Evolutionary conservation across 2,329 filamentous ascomycete genomes (phyloP).

Genomic region (Monosporascus sp.): DNA sequence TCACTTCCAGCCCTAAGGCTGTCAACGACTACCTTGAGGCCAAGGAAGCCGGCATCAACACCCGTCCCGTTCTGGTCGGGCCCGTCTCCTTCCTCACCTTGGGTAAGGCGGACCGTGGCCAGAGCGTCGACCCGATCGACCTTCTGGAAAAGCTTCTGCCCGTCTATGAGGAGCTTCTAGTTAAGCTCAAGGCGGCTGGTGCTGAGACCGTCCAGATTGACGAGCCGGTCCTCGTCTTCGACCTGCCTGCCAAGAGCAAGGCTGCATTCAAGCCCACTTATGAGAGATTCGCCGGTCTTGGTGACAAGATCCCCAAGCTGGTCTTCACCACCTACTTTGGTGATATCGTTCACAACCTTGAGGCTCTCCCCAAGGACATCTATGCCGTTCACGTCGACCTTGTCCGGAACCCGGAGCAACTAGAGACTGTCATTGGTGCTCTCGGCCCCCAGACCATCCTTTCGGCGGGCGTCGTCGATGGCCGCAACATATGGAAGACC

Average conservation of each 20-base stretch:
- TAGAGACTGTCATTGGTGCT: conserved; percentile 75
- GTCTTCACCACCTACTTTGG: conserved; percentile 97
- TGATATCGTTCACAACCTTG: conserved; percentile 98
- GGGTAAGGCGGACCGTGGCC: conserved; percentile 95
- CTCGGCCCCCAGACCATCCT: conserved; percentile 86
- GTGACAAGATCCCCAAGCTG: conserved; percentile 78
- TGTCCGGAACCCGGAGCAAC: conserved; percentile 97
- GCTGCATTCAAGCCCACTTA: conserved; percentile 97
- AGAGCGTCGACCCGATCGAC: conserved; percentile 88
- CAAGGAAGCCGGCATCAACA: conserved; percentile 91
- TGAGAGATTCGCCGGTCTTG: conserved; percentile 75
- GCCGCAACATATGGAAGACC: conserved; percentile 99
- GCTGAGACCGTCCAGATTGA: conserved; percentile 97
- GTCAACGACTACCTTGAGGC: conserved; percentile 93
- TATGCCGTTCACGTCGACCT: conserved; percentile 92
- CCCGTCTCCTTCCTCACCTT: conserved; percentile 97
- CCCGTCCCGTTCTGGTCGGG: conserved; percentile 90
- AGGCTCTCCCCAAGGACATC: conserved; percentile 73
- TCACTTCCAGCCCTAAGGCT: conserved; percentile 83
- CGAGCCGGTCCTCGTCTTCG: conserved; percentile 94
- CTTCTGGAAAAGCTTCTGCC: conserved; percentile 91
- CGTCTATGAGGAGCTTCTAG: conserved; percentile 88
- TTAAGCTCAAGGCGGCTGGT: conserved; percentile 91
- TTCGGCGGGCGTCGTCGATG: conserved; percentile 94
- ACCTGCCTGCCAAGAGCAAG: conserved; percentile 86